Percentiles rank a stretch among this genome's conserved stretches.
Conservation (phyloP, 208 protist genomes). For the Sergeia podlipaevii region DNA sequence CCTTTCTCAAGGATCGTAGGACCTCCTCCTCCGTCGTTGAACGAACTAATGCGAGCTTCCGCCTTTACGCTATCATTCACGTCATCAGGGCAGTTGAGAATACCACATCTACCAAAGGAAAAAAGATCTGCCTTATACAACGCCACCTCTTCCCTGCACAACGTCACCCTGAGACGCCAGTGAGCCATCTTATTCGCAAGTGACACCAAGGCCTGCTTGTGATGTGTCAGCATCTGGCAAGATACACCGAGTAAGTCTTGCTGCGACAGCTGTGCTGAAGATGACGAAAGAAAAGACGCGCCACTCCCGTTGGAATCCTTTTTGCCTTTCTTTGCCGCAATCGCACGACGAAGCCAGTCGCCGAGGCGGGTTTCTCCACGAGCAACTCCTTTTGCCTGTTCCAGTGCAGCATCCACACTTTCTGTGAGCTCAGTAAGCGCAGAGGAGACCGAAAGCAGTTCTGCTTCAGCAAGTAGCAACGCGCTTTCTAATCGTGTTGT, state of each 20-base stretch:
- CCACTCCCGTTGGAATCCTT: constrained; percentile 1
- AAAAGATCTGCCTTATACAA: constrained; percentile 68
- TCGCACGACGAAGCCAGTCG: constrained; percentile 1
- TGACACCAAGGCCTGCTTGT: constrained; percentile 29
- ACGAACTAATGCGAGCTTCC: constrained; percentile 29
- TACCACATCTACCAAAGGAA: constrained; percentile 38
- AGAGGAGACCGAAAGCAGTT: constrained; percentile 49
- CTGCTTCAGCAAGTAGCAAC: constrained; percentile 67
- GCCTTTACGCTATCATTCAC: constrained; percentile 34
- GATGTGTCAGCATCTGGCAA: constrained; percentile 10
- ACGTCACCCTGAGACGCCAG: constrained; percentile 38
- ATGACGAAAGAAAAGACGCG: no score
- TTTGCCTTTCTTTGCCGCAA: background rate
- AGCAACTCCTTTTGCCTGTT: background rate
- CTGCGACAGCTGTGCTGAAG: no score
- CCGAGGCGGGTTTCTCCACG: background rate
- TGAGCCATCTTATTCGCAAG: constrained; percentile 29
- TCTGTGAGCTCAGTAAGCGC: constrained; percentile 40
- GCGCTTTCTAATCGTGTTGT: constrained; percentile 35
- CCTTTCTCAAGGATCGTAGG: no score
- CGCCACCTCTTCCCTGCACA: constrained; percentile 81
- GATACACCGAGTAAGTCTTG: background rate
- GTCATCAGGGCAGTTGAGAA: constrained; percentile 38
- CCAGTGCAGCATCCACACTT: constrained; percentile 15
- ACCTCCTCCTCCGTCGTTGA: no score